Percentiles rank a stretch among this genome's conserved stretches.
These are phyloP conservation scores for Erythrophleum ivorense DNA, from an alignment of 331 rosid genomes.

Conservation along the genomic window DNA sequence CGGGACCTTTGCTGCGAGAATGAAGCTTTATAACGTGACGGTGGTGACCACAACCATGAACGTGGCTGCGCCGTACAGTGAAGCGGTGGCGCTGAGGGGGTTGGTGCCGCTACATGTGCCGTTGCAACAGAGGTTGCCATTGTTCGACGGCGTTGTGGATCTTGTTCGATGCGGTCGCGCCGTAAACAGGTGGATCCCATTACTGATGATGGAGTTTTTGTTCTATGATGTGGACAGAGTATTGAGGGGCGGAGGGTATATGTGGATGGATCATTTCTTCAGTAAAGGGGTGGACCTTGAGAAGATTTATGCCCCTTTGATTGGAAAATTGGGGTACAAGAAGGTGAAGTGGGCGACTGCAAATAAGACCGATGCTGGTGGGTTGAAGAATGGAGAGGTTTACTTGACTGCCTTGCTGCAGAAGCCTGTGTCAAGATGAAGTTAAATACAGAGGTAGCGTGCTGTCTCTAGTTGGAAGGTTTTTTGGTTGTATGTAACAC, in stretches of 20 bases:
- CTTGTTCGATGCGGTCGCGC: constrained; percentile 77
- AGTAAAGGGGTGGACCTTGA: constrained; percentile 83
- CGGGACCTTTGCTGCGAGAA: constrained; percentile 66
- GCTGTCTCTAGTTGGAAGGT: background rate
- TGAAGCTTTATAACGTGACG: constrained; percentile 72
- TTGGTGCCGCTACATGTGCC: constrained; percentile 76
- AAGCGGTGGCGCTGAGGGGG: constrained; percentile 68
- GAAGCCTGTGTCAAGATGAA: constrained; percentile 78
- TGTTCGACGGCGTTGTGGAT: constrained; percentile 70
- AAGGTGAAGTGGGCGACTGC: constrained; percentile 93
- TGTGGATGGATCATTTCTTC: constrained; percentile 93
- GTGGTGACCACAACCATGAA: constrained; percentile 70
- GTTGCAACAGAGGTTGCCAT: constrained; percentile 68
- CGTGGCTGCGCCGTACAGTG: constrained; percentile 59
- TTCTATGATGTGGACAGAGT: constrained; percentile 81
- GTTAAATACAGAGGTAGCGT: constrained; percentile 44
- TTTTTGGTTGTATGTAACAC: background rate
- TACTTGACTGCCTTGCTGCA: constrained; percentile 89
- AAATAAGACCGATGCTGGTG: constrained; percentile 63
- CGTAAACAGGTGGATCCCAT: constrained; percentile 95
- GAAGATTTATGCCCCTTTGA: constrained; percentile 74
- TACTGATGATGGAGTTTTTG: constrained; percentile 75
- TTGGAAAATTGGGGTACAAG: constrained; percentile 84
- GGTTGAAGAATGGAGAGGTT: constrained; percentile 77
- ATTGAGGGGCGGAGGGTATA: constrained; percentile 85